Conservation (phyloP, 1,139 yeast species). For the Debaryomycetaceae sp. region DNA sequence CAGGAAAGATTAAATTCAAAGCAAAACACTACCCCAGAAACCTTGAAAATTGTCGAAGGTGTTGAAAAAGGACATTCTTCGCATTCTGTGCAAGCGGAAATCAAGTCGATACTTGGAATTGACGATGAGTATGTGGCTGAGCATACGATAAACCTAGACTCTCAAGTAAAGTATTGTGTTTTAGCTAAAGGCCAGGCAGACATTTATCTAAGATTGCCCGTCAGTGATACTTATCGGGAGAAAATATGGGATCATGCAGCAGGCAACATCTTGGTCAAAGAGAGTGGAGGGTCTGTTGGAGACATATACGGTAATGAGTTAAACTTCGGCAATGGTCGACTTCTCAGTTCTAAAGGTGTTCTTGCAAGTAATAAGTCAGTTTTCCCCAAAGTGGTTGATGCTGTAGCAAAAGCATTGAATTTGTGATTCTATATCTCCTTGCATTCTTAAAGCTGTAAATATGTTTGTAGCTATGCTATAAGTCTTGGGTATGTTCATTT, state of each 20-base stretch:
- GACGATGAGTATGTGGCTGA: slow-evolving; percentile 38
- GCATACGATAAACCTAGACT: slow-evolving; percentile 72
- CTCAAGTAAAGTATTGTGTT: slow-evolving; percentile 94
- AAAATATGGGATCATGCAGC: slow-evolving; percentile 99
- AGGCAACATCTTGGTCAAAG: slow-evolving; percentile 79
- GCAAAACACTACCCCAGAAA: slow-evolving; percentile 36
- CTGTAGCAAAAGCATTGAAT: slow-evolving; percentile 39
- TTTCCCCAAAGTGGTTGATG: slow-evolving; percentile 60
- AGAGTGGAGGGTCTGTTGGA: slow-evolving; percentile 89
- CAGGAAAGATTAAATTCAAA: slow-evolving; percentile 43
- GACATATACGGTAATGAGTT: slow-evolving; percentile 74
- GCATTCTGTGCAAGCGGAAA: slow-evolving; percentile 78
- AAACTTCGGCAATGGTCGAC: slow-evolving; percentile 86
- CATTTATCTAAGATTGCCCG: slow-evolving; percentile 83
- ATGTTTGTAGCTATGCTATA: too few species aligned
- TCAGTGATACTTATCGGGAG: slow-evolving; percentile 72
- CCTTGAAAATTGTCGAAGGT: slow-evolving; percentile 81
- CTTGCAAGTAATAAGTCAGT: slow-evolving; percentile 75
- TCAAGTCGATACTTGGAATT: slow-evolving; percentile 60
- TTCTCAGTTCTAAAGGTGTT: slow-evolving; percentile 80
- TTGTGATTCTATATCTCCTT: too few species aligned
- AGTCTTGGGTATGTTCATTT: too few species aligned
- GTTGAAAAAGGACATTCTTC: slow-evolving; percentile 97
- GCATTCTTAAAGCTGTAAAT: too few species aligned
- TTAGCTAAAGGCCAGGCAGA: slow-evolving; percentile 92